These are phyloP conservation scores for Wickerhamomyces hampshirensis DNA, from an alignment of 805 yeast genomes.

Conservation along the genomic window DNA sequence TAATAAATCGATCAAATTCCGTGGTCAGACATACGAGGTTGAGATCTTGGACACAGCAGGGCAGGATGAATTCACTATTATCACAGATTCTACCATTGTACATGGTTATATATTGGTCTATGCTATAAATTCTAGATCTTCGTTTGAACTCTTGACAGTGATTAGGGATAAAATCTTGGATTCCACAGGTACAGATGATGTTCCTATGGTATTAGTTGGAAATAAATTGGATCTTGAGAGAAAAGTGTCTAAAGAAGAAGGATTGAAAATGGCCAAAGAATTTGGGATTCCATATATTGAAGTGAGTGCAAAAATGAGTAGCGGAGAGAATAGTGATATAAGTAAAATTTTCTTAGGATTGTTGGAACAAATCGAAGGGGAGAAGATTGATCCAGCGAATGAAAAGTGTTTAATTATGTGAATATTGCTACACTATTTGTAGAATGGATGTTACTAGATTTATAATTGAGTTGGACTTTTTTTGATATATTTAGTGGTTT, in stretches of 20 bases:
- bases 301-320: slow-evolving; percentile 76
- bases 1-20: slow-evolving; percentile 60
- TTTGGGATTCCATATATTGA: slow-evolving; percentile 73
- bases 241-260: slow-evolving; percentile 58
- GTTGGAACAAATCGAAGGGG: slow-evolving; percentile 55
- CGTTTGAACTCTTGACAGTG: slow-evolving; percentile 70
- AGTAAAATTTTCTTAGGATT: slow-evolving; percentile 54
- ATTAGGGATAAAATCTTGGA: slow-evolving; percentile 83
- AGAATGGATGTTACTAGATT: too few relatives aligned
- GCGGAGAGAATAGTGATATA: slow-evolving; percentile 73
- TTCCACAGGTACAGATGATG: slow-evolving; percentile 55
- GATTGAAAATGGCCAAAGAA: slow-evolving; percentile 54
- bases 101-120: slow-evolving; percentile 83
- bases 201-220: slow-evolving; percentile 78
- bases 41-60: slow-evolving; percentile 93
- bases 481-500: too few relatives aligned
- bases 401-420: slow-evolving; percentile 49
- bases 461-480: too few relatives aligned
- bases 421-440: too few relatives aligned
- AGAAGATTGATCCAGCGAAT: slow-evolving; percentile 47
- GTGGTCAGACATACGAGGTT: slow-evolving; percentile 71
- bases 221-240: slow-evolving; percentile 71
- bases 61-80: slow-evolving; percentile 80
- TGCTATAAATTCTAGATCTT: slow-evolving; percentile 71
- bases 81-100: slow-evolving; percentile 72